phyloP scores from a whole-genome alignment of 768 basidiomycete species.

The Lepiota venenata region DNA sequence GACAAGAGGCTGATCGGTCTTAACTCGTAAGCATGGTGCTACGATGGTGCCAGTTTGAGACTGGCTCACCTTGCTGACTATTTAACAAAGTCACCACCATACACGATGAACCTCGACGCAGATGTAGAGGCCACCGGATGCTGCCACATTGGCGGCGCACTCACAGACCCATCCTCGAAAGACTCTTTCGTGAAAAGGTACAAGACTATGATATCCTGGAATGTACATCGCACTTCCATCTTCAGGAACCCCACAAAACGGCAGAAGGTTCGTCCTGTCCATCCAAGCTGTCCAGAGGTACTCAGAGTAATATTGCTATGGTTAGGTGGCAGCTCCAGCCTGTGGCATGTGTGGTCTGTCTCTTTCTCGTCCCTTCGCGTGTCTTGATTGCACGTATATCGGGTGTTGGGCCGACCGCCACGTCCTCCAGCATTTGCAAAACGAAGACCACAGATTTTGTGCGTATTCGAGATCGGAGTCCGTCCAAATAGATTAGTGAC shows the following conservation, averaged over 20 bases:
- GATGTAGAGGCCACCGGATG: background rate
- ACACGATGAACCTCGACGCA: background rate
- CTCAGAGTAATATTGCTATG: background rate
- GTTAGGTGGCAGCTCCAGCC: constrained; percentile 49
- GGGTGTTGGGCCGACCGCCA: constrained; percentile 72
- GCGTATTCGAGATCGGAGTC: constrained; percentile 24
- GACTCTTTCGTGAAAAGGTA: constrained; percentile 39
- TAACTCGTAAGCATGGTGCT: no score
- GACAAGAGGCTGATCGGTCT: background rate
- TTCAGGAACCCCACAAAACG: constrained; percentile 52
- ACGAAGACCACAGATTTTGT: constrained; percentile 65
- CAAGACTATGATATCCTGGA: constrained; percentile 54
- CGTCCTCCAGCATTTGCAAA: constrained; percentile 51
- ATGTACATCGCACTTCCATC: constrained; percentile 42
- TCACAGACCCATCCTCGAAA: background rate
- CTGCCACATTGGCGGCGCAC: background rate
- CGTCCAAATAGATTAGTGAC: background rate
- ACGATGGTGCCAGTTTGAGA: no score
- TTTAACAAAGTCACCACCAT: no score
- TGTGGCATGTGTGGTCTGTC: constrained; percentile 58
- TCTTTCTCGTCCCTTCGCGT: constrained; percentile 65
- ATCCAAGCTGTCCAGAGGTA: background rate
- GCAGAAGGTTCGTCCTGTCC: constrained; percentile 48
- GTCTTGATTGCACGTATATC: constrained; percentile 65
- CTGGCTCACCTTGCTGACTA: no score